A percentile compares a stretch with the other conserved stretches of the same genome.
Conservation (phyloP, 2,329 filamentous ascomycete species). For the Endocalyx cinctus region DNA sequence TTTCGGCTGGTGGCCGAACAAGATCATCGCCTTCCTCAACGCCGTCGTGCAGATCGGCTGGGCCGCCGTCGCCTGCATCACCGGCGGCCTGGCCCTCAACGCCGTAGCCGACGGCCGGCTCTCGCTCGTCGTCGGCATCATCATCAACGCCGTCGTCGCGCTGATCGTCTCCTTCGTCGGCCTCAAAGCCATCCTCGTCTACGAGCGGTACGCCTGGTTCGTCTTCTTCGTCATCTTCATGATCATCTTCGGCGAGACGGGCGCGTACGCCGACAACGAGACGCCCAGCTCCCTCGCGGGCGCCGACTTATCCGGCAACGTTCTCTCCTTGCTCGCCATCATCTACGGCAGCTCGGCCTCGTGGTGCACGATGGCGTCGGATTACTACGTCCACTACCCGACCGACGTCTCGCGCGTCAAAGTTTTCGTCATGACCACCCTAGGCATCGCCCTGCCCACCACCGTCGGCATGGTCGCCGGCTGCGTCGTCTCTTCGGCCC, state of each 20-base stretch:
- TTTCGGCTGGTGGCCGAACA: constrained; percentile 47
- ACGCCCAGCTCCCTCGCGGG: neutral
- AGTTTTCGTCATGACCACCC: constrained; percentile 43
- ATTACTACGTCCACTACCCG: constrained; percentile 45
- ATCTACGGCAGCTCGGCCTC: constrained; percentile 46
- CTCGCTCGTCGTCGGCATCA: constrained; percentile 46
- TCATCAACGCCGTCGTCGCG: constrained; percentile 44
- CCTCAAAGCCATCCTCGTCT: constrained; percentile 42
- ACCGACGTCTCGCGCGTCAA: constrained; percentile 39
- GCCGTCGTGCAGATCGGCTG: constrained; percentile 46
- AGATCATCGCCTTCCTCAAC: constrained; percentile 46
- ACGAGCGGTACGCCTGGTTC: constrained; percentile 47
- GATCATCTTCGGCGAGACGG: constrained; percentile 44
- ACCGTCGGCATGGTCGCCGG: constrained; percentile 44
- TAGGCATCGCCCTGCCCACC: constrained; percentile 43
- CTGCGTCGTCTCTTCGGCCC: constrained; percentile 36
- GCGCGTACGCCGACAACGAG: constrained; percentile 34
- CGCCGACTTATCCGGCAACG: constrained; percentile 29
- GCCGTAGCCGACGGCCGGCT: constrained; percentile 42
- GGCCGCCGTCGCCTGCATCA: constrained; percentile 46
- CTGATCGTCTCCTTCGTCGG: constrained; percentile 49
- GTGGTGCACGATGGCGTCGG: constrained; percentile 41
- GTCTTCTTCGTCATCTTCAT: constrained; percentile 42
- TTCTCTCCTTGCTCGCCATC: constrained; percentile 39
- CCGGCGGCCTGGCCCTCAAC: constrained; percentile 43